phyloP scores from a whole-genome alignment of 345 rosid genomes.

The Eucalyptus globulus region DNA sequence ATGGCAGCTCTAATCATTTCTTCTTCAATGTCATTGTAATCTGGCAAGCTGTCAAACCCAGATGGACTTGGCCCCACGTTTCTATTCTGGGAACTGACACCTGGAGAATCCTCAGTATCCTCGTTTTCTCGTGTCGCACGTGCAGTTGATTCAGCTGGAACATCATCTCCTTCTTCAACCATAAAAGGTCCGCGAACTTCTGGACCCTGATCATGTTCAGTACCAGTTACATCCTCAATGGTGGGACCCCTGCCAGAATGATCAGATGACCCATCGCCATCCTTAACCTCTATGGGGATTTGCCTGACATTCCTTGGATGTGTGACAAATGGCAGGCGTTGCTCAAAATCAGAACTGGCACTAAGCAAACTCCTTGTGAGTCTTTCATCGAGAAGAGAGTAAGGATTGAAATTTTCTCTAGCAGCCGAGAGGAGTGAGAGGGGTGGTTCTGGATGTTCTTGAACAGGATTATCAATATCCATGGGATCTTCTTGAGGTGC shows the following conservation, averaged over 20 bases:
- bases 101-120: not conserved
- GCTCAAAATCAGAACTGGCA: constrained; percentile 25
- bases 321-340: constrained; percentile 43
- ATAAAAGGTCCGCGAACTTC: constrained; percentile 40
- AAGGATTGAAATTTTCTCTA: constrained; percentile 12
- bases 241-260: constrained; percentile 45
- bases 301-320: constrained; percentile 85
- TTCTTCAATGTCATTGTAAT: constrained; percentile 73
- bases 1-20: constrained; percentile 97
- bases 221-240: constrained; percentile 71
- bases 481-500: constrained; percentile 47
- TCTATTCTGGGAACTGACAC: constrained; percentile 2
- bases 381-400: constrained; percentile 37
- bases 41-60: constrained; percentile 28
- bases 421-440: constrained; percentile 18
- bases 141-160: constrained; percentile 14
- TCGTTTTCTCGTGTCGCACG: constrained; percentile 5
- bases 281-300: constrained; percentile 81
- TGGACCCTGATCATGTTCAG: constrained; percentile 30
- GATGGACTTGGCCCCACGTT: constrained; percentile 30
- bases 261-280: constrained; percentile 34
- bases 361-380: constrained; percentile 27
- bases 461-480: constrained; percentile 82
- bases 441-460: constrained; percentile 18
- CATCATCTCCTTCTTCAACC: constrained; percentile 48